A percentile compares a stretch with the other conserved stretches of the same genome.
Conservation (phyloP, 78 protist species). For the Corallochytrium limacisporum region DNA sequence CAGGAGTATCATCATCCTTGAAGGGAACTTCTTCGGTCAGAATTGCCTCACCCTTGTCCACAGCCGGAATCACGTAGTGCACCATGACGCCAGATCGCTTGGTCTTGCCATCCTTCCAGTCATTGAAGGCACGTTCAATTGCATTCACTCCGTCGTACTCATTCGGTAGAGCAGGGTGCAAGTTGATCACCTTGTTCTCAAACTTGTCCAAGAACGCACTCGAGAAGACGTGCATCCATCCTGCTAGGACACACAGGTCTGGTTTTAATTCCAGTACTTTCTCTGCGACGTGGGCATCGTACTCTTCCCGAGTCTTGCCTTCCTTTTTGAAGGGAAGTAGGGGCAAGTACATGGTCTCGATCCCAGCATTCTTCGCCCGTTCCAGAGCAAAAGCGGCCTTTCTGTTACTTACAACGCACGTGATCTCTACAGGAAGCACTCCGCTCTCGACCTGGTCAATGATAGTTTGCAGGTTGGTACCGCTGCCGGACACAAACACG, state of each 20-base stretch:
- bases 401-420: constrained; percentile 27
- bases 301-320: constrained; percentile 4
- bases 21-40: constrained; percentile 27
- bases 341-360: constrained; percentile 27
- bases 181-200: constrained; percentile 31
- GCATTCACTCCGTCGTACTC: constrained; percentile 55
- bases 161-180: constrained; percentile 65
- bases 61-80: constrained; percentile 47
- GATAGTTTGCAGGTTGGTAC: constrained; percentile 53
- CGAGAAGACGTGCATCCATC: constrained; percentile 60
- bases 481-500: constrained; percentile 47
- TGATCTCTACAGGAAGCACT: constrained; percentile 4
- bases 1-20: constrained; percentile 17
- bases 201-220: constrained; percentile 21
- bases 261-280: background rate
- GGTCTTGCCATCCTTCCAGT: constrained; percentile 31
- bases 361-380: constrained; percentile 38
- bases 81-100: constrained; percentile 48
- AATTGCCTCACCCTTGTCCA: constrained; percentile 52
- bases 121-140: constrained; percentile 47
- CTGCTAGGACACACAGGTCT: constrained; percentile 47
- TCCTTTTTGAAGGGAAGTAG: background rate
- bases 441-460: constrained; percentile 33
- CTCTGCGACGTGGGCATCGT: constrained; percentile 3
- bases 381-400: constrained; percentile 48